Percentiles rank a stretch among this genome's conserved stretches.
phyloP scores from a whole-genome alignment of 176 grass and related monocot species.

The Saccharum spontaneum region DNA sequence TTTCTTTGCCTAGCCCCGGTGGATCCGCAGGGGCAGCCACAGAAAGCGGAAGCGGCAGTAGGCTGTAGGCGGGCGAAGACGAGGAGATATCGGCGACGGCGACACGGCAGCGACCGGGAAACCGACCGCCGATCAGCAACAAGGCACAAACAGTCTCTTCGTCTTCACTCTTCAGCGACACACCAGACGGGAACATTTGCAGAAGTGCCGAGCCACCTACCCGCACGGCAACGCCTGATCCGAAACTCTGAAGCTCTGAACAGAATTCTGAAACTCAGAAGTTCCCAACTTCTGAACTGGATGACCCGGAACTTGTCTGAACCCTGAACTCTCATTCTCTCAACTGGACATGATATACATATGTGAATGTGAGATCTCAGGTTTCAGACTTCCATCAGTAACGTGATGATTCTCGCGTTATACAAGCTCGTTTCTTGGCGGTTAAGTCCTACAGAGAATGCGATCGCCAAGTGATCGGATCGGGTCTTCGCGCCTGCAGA shows the following conservation, averaged over 20 bases:
- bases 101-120: slow-evolving; percentile 26
- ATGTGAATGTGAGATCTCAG: neutral
- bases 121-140: slow-evolving; percentile 27
- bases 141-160: neutral
- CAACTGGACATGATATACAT: too few species aligned
- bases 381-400: neutral
- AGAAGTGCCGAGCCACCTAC: neutral
- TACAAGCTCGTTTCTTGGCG: neutral
- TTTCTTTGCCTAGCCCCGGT: neutral
- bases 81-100: slow-evolving; percentile 25
- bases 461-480: neutral
- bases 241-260: neutral
- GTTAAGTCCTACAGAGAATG: too few species aligned
- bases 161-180: neutral
- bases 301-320: neutral
- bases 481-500: neutral
- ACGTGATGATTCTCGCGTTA: neutral
- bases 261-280: too few species aligned
- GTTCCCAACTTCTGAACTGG: neutral
- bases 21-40: neutral
- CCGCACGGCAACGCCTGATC: neutral
- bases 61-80: neutral
- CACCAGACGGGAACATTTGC: neutral
- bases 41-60: neutral
- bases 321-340: neutral